phyloP scores from a whole-genome alignment of 805 yeast genomes.

The Sugiyamaella floridensis region DNA sequence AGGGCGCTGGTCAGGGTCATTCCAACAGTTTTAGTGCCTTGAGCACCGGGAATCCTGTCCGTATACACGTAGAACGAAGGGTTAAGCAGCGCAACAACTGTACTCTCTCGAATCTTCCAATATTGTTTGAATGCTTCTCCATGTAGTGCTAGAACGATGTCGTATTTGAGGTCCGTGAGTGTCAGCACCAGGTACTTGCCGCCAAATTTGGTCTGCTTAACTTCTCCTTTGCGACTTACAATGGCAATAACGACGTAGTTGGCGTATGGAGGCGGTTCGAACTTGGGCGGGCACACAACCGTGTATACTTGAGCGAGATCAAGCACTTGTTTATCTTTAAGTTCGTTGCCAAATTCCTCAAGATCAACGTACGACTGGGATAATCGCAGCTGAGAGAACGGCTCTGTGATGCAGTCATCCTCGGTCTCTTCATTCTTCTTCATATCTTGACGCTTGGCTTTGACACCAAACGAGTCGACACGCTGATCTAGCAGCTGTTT shows the following conservation, averaged over 20 bases:
- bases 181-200: constrained; percentile 54
- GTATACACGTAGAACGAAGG: constrained; percentile 46
- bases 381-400: constrained; percentile 39
- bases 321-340: constrained; percentile 48
- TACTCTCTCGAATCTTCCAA: constrained; percentile 72
- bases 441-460: neutral
- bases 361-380: constrained; percentile 42
- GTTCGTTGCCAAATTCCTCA: constrained; percentile 30
- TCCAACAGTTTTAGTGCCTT: constrained; percentile 41
- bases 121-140: constrained; percentile 61
- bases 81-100: constrained; percentile 64
- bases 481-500: neutral
- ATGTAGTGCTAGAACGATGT: constrained; percentile 55
- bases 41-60: constrained; percentile 28
- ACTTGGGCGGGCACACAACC: constrained; percentile 62
- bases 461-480: neutral
- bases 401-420: constrained; percentile 28
- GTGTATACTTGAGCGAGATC: constrained; percentile 55
- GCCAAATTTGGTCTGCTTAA: constrained; percentile 34
- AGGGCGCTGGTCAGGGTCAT: constrained; percentile 46
- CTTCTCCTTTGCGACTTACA: constrained; percentile 49
- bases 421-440: neutral
- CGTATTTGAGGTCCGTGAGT: constrained; percentile 60
- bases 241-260: constrained; percentile 82
- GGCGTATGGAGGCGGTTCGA: constrained; percentile 56